phyloP scores from a whole-genome alignment of 2,329 filamentous ascomycete genomes.

The Falciphora oryzae region DNA sequence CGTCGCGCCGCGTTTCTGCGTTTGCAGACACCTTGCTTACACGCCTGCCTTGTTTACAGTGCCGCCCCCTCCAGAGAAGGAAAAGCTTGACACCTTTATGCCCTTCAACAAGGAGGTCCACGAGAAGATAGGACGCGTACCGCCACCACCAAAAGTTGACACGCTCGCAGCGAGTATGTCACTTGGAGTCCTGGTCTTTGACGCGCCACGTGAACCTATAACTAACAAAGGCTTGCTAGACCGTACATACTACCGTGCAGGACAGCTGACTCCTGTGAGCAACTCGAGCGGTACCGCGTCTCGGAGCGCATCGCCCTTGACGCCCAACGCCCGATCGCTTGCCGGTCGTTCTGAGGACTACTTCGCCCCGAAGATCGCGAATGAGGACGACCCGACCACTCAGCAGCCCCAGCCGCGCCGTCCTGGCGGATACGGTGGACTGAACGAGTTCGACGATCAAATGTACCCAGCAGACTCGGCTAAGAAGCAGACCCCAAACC shows the following conservation, averaged over 20 bases:
- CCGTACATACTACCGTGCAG: slow-evolving; percentile 45
- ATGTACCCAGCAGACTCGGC: slow-evolving; percentile 45
- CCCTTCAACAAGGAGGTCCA: slow-evolving; percentile 30
- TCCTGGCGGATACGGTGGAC: slow-evolving; percentile 46
- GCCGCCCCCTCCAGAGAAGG: slow-evolving; percentile 8
- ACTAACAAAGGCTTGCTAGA: slow-evolving; percentile 32
- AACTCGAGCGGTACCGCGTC: slow-evolving; percentile 46
- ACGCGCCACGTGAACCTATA: neutral
- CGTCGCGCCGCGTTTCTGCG: neutral
- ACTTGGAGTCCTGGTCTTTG: neutral
- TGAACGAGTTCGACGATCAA: slow-evolving; percentile 34
- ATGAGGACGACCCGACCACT: slow-evolving; percentile 33
- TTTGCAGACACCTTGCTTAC: neutral
- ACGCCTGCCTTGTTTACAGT: neutral
- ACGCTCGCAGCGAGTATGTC: slow-evolving; percentile 50
- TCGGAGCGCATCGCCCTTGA: slow-evolving; percentile 57
- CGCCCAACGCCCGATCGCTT: slow-evolving; percentile 40
- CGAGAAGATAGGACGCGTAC: slow-evolving; percentile 38
- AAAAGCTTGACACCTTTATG: slow-evolving; percentile 29
- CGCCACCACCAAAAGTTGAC: slow-evolving; percentile 49
- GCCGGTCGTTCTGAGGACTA: slow-evolving; percentile 39
- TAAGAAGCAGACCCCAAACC: slow-evolving; percentile 29
- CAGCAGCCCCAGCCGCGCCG: slow-evolving; percentile 30
- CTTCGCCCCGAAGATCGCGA: slow-evolving; percentile 40
- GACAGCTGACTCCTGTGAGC: slow-evolving; percentile 59